phyloP scores from a whole-genome alignment of 495 filamentous ascomycete genomes.

The Talaromyces thailandensis region DNA sequence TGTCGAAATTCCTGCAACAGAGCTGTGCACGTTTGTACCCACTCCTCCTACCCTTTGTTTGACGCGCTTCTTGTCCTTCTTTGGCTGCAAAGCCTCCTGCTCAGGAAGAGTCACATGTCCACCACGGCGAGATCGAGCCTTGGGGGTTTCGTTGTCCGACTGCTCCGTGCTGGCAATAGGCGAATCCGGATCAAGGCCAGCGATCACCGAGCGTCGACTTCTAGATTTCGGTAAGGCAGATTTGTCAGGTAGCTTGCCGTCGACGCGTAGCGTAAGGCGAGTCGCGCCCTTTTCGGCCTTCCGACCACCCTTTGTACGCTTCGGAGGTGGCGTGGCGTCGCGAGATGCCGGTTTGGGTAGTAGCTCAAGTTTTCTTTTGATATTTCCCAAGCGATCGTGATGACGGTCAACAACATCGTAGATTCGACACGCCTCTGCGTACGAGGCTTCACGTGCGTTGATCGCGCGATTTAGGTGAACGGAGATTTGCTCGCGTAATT shows the following conservation, averaged over 20 bases:
- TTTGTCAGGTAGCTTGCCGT: conserved; percentile 34
- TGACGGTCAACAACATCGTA: conserved; percentile 72
- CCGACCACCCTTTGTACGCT: conserved; percentile 38
- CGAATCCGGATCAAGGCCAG: conserved; percentile 31
- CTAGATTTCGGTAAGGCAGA: conserved; percentile 21
- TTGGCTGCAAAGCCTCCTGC: conserved; percentile 5
- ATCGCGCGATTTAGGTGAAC: conserved; percentile 63
- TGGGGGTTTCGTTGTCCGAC: conserved; percentile 27
- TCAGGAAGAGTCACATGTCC: background rate
- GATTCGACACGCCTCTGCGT: conserved; percentile 76
- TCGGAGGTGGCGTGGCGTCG: conserved; percentile 57
- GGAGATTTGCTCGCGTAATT: conserved; percentile 69
- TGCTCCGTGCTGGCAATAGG: conserved; percentile 39
- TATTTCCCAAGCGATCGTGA: conserved; percentile 63
- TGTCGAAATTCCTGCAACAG: conserved; percentile 61
- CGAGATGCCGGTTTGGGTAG: conserved; percentile 64
- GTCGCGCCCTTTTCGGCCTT: conserved; percentile 32
- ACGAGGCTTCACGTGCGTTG: conserved; percentile 63
- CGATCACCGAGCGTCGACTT: conserved; percentile 26
- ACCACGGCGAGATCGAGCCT: conserved; percentile 13
- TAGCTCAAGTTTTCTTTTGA: conserved; percentile 71
- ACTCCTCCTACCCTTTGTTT: conserved; percentile 36
- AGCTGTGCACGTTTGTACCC: conserved; percentile 44
- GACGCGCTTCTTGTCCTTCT: conserved; percentile 38
- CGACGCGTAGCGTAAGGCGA: conserved; percentile 58